Conservation (phyloP, 2,329 filamentous ascomycete genomes). For the Hysterium pulicare region DNA sequence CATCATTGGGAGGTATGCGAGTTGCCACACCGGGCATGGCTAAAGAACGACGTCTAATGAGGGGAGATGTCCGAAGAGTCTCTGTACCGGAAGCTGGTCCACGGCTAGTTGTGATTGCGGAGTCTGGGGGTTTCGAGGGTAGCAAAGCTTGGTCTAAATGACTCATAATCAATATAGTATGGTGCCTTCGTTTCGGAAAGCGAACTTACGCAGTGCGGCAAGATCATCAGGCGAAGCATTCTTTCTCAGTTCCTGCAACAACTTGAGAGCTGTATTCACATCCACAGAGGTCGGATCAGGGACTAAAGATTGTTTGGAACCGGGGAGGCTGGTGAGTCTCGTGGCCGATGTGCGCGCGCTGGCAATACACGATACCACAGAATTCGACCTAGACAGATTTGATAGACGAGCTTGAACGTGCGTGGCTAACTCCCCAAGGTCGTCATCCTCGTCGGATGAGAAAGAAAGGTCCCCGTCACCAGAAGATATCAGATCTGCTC, state of each 20-base stretch:
- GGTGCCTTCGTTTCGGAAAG: too few species aligned
- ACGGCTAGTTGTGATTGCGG: slow-evolving; percentile 11
- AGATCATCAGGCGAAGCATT: slow-evolving; percentile 48
- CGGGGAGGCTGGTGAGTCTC: slow-evolving; percentile 20
- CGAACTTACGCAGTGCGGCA: slow-evolving; percentile 39
- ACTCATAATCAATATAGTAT: too few species aligned
- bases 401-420: slow-evolving; percentile 25
- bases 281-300: slow-evolving; percentile 37
- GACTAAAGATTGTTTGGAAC: slow-evolving; percentile 29
- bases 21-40: slow-evolving; percentile 41
- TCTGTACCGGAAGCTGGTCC: slow-evolving; percentile 20
- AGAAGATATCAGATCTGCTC: slow-evolving; percentile 26
- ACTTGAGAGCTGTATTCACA: slow-evolving; percentile 42
- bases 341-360: slow-evolving; percentile 19
- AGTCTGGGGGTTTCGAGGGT: slow-evolving; percentile 10
- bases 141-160: slow-evolving; percentile 28
- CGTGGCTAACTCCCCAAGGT: slow-evolving; percentile 16
- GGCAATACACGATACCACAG: slow-evolving; percentile 21
- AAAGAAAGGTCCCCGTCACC: slow-evolving; percentile 18
- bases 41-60: slow-evolving; percentile 39
- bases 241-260: slow-evolving; percentile 48
- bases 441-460: slow-evolving; percentile 18
- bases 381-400: slow-evolving; percentile 21
- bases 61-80: slow-evolving; percentile 21
- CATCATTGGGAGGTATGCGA: slow-evolving; percentile 27